These are phyloP conservation scores for Geranium rotundifolium DNA, from an alignment of 345 rosid species.

Conservation along the genomic window DNA sequence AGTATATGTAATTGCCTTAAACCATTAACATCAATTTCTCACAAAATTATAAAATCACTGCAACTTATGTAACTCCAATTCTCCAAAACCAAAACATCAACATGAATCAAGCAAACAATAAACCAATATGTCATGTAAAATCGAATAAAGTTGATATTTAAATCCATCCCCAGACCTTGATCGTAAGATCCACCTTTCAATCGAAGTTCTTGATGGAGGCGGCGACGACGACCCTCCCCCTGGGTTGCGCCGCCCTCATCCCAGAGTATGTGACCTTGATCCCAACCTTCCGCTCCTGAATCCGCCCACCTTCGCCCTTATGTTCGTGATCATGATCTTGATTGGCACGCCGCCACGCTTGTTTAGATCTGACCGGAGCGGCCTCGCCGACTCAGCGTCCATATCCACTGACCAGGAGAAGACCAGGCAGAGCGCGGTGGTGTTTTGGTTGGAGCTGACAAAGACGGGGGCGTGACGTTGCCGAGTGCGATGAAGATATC, in stretches of 20 bases:
- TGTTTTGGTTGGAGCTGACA: constrained; percentile 38
- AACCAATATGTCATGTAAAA: too few species aligned
- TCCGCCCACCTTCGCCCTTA: constrained; percentile 44
- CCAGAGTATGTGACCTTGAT: constrained; percentile 65
- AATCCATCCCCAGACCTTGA: constrained; percentile 90
- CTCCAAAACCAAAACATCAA: too few species aligned
- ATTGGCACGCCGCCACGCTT: constrained; percentile 34
- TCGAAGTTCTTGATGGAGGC: constrained; percentile 37
- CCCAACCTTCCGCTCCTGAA: constrained; percentile 62
- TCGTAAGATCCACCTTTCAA: constrained; percentile 74
- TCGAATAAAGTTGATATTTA: constrained; percentile 18
- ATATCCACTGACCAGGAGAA: constrained; percentile 44
- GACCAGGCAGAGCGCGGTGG: constrained; percentile 47
- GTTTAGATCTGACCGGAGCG: constrained; percentile 67
- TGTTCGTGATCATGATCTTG: constrained; percentile 49
- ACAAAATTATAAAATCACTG: too few species aligned
- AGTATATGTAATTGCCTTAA: too few species aligned
- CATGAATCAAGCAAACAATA: too few species aligned
- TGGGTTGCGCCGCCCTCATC: constrained; percentile 44
- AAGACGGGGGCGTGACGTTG: constrained; percentile 59
- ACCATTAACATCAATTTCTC: too few species aligned
- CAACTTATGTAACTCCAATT: too few species aligned
- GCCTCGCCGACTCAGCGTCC: constrained; percentile 48
- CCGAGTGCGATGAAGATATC: constrained; percentile 48
- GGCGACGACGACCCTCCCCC: constrained; percentile 52